A percentile compares a stretch with the other conserved stretches of the same genome.
Conservation (phyloP, 2,329 filamentous ascomycete species). For the Zymoseptoria pseudotritici region DNA sequence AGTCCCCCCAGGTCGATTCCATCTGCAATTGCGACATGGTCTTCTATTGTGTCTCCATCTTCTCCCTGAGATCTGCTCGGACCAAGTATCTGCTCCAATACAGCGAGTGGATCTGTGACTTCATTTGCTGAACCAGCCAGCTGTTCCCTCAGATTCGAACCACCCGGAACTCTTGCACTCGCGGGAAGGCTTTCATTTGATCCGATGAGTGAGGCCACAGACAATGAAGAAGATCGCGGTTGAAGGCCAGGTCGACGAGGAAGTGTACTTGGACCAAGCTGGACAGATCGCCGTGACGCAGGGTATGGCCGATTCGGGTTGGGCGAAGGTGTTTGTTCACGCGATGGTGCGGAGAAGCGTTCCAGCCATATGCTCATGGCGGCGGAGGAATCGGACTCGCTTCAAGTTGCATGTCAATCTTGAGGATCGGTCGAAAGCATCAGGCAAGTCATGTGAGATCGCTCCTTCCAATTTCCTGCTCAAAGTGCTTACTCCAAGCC, state of each 20-base stretch:
- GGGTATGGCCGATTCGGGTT: conserved; percentile 63
- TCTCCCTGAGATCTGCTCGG: conserved; percentile 13
- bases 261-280: conserved; percentile 60
- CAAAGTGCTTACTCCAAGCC: too few species aligned
- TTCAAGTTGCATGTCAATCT: background rate
- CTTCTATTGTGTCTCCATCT: conserved; percentile 30
- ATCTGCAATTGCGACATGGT: conserved; percentile 43
- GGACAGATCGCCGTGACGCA: conserved; percentile 60
- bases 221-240: conserved; percentile 69
- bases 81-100: conserved; percentile 57
- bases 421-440: too few species aligned
- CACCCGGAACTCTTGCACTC: conserved; percentile 58
- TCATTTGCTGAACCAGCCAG: conserved; percentile 44
- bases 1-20: conserved; percentile 73
- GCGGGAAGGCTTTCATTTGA: conserved; percentile 68
- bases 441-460: too few species aligned
- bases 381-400: background rate
- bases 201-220: conserved; percentile 63
- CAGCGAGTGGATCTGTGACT: conserved; percentile 61
- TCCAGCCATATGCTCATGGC: conserved; percentile 71
- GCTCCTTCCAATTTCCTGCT: too few species aligned
- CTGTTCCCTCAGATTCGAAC: conserved; percentile 58
- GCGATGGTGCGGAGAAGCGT: conserved; percentile 68
- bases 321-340: conserved; percentile 58
- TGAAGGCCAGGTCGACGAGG: conserved; percentile 60